A percentile compares a stretch with the other conserved stretches of the same genome.
phyloP scores from a whole-genome alignment of 2,329 filamentous ascomycete species.

The Fusarium nurragi region DNA sequence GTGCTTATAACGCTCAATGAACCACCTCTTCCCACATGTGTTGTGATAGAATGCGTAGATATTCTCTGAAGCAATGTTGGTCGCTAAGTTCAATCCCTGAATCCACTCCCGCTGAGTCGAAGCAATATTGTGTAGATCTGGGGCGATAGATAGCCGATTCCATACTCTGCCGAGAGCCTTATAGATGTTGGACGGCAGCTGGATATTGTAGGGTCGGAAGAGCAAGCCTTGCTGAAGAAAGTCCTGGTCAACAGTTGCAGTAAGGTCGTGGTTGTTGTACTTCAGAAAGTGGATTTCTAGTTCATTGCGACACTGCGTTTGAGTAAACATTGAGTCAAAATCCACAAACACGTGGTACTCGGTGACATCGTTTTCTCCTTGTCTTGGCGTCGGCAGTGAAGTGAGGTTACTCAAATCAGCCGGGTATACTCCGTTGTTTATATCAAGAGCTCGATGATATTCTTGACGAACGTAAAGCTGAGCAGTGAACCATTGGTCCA shows the following conservation, averaged over 20 bases:
- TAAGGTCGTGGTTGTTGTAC: background rate
- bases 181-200: background rate
- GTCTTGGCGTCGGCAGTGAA: background rate
- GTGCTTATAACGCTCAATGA: background rate
- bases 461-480: constrained; percentile 37
- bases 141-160: background rate
- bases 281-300: background rate
- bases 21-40: background rate
- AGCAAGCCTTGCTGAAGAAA: background rate
- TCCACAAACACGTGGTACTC: constrained; percentile 1
- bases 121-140: background rate
- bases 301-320: constrained; percentile 1
- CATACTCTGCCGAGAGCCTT: background rate
- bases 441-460: constrained; percentile 27
- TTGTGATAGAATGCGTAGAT: constrained; percentile 6
- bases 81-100: background rate
- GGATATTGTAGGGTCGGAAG: background rate
- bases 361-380: background rate
- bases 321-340: background rate
- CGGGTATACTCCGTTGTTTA: constrained; percentile 15
- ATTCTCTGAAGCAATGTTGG: background rate
- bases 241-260: background rate
- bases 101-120: background rate
- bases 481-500: constrained; percentile 37
- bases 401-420: constrained; percentile 43